phyloP scores from a whole-genome alignment of 208 protist genomes.

The Acanthamoeba rhysodes region DNA sequence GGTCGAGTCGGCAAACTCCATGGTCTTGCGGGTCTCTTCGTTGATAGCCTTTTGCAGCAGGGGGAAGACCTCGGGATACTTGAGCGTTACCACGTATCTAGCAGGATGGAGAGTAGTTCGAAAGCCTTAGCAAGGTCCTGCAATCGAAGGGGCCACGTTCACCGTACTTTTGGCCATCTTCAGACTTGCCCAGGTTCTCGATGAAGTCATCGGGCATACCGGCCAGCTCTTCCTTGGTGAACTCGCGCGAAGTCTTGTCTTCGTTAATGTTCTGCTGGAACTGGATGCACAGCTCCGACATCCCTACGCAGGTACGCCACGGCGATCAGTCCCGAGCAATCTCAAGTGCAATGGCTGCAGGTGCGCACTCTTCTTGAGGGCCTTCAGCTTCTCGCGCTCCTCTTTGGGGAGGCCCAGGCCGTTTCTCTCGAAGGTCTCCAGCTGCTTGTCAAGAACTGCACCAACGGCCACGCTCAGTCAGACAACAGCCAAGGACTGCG shows the following conservation, averaged over 20 bases:
- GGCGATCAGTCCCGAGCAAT: conserved; percentile 75
- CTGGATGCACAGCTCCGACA: conserved; percentile 77
- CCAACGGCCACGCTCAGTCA: not conserved
- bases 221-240: conserved; percentile 82
- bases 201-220: conserved; percentile 85
- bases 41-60: conserved; percentile 82
- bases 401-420: conserved; percentile 22
- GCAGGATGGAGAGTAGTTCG: not conserved
- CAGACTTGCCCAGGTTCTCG: conserved; percentile 63
- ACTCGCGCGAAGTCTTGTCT: conserved; percentile 85
- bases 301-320: conserved; percentile 54
- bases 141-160: too few relatives aligned
- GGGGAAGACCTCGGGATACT: conserved; percentile 86
- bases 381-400: conserved; percentile 60
- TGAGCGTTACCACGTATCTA: conserved; percentile 78
- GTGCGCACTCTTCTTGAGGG: conserved; percentile 31
- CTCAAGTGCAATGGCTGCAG: not conserved
- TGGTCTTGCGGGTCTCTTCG: conserved; percentile 77
- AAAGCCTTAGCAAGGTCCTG: too few relatives aligned
- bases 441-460: conserved; percentile 39
- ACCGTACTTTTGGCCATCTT: conserved; percentile 6
- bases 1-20: conserved; percentile 70
- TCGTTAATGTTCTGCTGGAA: conserved; percentile 88
- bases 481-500: not conserved
- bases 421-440: conserved; percentile 28